Evolutionary conservation across 2,329 filamentous ascomycete species (phyloP), one percentile per base, ranked within the genome.

Genomic region (Phialemonium atrogriseum): DNA sequence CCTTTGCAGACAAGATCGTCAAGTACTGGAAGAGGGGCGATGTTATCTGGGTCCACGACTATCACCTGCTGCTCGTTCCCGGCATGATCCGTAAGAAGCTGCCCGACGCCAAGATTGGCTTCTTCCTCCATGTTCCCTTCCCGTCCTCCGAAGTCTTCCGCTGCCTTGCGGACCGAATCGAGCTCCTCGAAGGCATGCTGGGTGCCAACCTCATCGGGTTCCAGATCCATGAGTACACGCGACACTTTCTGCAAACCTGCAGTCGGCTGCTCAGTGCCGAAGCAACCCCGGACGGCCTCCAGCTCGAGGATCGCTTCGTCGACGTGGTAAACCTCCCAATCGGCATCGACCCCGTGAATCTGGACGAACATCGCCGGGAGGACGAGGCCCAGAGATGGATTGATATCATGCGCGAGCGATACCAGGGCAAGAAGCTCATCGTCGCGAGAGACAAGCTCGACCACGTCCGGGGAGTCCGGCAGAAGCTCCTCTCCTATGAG

Each of bases 101-200:
- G 8, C 88, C 89, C 1, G 86, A 95, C 42, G 89, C 89, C 11
- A 84, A 94, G 60, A 95, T 96, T 46, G 89, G 89, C 9, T 91
- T 96, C 64, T 96, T 95, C 62, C 64, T 96, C 11, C 89, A 96
- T 52, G 86, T 87, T 17, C 87, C 89, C 0, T 96, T 96, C 56
- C 89, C 89, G 1, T 95, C 89, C 0, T 95, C 89, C 0, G 89
- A 96, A 50, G 86, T 96, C 2, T 96, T 96, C 60, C 77, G 89
- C 28, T 96, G 89, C 54, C 63, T 96, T 14, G 84, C 89, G 3
- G 80, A 86, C 9, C 82, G 89, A 36, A 88, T 83, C 44, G 75
- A 94, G 56, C 71, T 96, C 8, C 71, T 96, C 2, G 82, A 94
- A 46, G 89, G 91, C 34, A 89, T 96, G 67, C 74, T 96, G 1